Evolutionary conservation across 208 protist genomes (phyloP).

Genomic region (Blechomonas ayalai): DNA sequence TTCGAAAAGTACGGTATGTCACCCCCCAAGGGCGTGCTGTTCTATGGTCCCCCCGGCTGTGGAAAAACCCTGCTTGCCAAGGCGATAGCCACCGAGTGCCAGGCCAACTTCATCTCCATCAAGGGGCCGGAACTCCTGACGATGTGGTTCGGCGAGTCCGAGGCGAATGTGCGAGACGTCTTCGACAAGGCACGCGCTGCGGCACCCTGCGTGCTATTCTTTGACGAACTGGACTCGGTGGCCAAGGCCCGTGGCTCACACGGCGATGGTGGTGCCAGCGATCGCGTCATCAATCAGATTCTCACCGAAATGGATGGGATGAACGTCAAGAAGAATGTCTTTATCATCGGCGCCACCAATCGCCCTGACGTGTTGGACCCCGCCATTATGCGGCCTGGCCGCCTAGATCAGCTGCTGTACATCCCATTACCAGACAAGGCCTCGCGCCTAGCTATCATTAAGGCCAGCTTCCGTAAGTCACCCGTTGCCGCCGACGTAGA

Average conservation of each 20-base stretch:
- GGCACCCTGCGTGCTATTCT: slow-evolving; percentile 99
- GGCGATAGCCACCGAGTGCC: slow-evolving; percentile 98
- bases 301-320: slow-evolving; percentile 99
- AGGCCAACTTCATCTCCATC: slow-evolving; percentile 99
- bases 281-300: slow-evolving; percentile 99
- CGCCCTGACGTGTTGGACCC: slow-evolving; percentile 99
- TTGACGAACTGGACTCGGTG: slow-evolving; percentile 99
- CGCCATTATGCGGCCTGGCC: slow-evolving; percentile 98
- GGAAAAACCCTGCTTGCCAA: slow-evolving; percentile 98
- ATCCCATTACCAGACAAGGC: slow-evolving; percentile 99
- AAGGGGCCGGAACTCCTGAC: slow-evolving; percentile 99
- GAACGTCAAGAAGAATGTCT: slow-evolving; percentile 99
- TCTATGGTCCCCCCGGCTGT: slow-evolving; percentile 99
- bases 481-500: slow-evolving; percentile 96
- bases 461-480: slow-evolving; percentile 97
- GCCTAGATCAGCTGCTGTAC: slow-evolving; percentile 97
- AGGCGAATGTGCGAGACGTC: slow-evolving; percentile 99
- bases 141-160: slow-evolving; percentile 99
- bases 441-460: slow-evolving; percentile 96
- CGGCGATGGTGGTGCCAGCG: slow-evolving; percentile 98
- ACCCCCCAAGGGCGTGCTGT: slow-evolving; percentile 97
- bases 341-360: slow-evolving; percentile 99
- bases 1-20: slow-evolving; percentile 99
- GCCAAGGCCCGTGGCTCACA: slow-evolving; percentile 94
- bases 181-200: slow-evolving; percentile 99